Evolutionary conservation across 2,329 filamentous ascomycete species (phyloP).

Genomic region (Botryotinia globosa): DNA sequence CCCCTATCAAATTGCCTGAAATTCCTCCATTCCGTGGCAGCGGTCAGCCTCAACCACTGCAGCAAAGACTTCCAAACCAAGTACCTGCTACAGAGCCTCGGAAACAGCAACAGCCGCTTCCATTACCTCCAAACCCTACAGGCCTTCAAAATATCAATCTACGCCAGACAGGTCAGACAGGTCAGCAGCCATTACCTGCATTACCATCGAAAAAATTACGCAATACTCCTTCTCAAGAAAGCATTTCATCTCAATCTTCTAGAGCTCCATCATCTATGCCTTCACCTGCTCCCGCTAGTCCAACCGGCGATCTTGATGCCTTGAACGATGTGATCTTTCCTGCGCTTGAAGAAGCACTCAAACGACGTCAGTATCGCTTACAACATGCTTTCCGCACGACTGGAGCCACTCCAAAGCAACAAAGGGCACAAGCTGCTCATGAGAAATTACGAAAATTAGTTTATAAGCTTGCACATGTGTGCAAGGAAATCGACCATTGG

Average conservation of each 20-base stretch:
- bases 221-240: constrained; percentile 37
- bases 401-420: constrained; percentile 56
- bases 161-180: constrained; percentile 27
- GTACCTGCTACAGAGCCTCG: constrained; percentile 30
- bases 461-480: constrained; percentile 76
- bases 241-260: constrained; percentile 30
- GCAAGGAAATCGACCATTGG: constrained; percentile 85
- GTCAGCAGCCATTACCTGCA: constrained; percentile 36
- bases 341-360: constrained; percentile 85
- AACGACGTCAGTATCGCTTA: constrained; percentile 66
- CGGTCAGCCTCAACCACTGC: constrained; percentile 30
- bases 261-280: constrained; percentile 52
- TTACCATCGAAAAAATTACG: constrained; percentile 38
- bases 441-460: constrained; percentile 80
- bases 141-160: constrained; percentile 35
- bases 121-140: constrained; percentile 24
- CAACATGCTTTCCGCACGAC: constrained; percentile 40
- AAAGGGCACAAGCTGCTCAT: constrained; percentile 69
- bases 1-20: constrained; percentile 40
- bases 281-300: constrained; percentile 53
- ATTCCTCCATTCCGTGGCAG: constrained; percentile 41
- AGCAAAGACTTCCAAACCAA: constrained; percentile 36
- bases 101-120: constrained; percentile 32
- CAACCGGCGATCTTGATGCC: constrained; percentile 74
- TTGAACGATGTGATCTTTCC: constrained; percentile 90